phyloP scores from a whole-genome alignment of 495 filamentous ascomycete genomes.

The Poronia punctata region DNA sequence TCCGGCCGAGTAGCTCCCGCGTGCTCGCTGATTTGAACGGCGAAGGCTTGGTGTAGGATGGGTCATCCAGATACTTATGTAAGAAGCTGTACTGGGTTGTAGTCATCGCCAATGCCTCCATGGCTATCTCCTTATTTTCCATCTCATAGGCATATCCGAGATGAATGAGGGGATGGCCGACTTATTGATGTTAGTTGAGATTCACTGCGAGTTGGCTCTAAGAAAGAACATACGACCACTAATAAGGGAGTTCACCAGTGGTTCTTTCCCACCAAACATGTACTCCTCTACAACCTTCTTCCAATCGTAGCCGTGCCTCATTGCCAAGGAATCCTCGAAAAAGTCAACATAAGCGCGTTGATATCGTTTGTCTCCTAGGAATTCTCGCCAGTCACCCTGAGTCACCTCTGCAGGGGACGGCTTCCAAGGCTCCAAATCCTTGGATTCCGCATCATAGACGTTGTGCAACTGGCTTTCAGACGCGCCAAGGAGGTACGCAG shows the following conservation, averaged over 20 bases:
- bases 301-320: conserved; percentile 74
- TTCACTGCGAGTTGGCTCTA: background rate
- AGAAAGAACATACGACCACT: conserved; percentile 58
- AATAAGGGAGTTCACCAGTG: conserved; percentile 71
- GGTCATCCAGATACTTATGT: conserved; percentile 73
- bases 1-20: conserved; percentile 58
- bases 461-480: conserved; percentile 60
- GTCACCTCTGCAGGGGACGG: conserved; percentile 80
- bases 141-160: conserved; percentile 84
- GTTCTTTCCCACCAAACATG: conserved; percentile 65
- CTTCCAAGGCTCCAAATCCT: conserved; percentile 69
- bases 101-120: conserved; percentile 70
- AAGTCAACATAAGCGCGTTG: conserved; percentile 88
- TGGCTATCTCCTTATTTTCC: conserved; percentile 67
- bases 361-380: conserved; percentile 68
- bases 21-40: conserved; percentile 48
- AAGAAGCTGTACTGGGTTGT: conserved; percentile 65
- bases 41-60: conserved; percentile 53
- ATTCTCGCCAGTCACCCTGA: conserved; percentile 77
- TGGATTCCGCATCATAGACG: conserved; percentile 71
- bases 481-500: conserved; percentile 79
- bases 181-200: conserved; percentile 37
- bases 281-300: conserved; percentile 67
- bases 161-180: conserved; percentile 84
- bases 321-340: conserved; percentile 79